Conservation (phyloP, 768 basidiomycete genomes). For the Cystoderma amianthinum region DNA sequence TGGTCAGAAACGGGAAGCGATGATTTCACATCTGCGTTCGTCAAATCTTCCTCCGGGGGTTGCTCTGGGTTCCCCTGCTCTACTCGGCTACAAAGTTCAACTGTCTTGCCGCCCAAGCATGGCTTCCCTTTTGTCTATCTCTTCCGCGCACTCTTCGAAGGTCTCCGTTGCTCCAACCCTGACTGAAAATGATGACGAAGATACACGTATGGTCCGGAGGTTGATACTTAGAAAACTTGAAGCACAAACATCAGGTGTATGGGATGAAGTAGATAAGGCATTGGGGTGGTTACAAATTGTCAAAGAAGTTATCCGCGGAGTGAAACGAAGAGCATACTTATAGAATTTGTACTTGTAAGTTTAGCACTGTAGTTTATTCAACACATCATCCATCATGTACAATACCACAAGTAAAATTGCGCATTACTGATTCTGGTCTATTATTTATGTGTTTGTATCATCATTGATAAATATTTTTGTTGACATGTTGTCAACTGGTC, state of each 20-base stretch:
- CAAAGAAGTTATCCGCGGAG: constrained; percentile 53
- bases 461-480: no score
- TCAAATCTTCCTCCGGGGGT: constrained; percentile 14
- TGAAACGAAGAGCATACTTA: constrained; percentile 42
- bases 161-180: constrained; percentile 43
- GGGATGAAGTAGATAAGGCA: constrained; percentile 58
- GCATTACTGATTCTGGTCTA: no score
- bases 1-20: constrained; percentile 48
- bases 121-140: constrained; percentile 33
- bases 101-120: constrained; percentile 31
- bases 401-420: no score
- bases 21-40: constrained; percentile 35
- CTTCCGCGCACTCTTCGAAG: constrained; percentile 32
- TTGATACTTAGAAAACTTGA: constrained; percentile 64
- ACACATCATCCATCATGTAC: not conserved
- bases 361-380: constrained; percentile 16
- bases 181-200: constrained; percentile 56
- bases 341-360: constrained; percentile 10
- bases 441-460: no score
- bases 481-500: no score
- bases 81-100: constrained; percentile 20
- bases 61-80: constrained; percentile 17
- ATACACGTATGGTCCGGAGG: constrained; percentile 52
- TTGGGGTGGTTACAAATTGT: constrained; percentile 57
- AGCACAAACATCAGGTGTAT: constrained; percentile 41